Evolutionary conservation across 2,329 filamentous ascomycete species (phyloP).

Genomic region (Talaromyces sp.): DNA sequence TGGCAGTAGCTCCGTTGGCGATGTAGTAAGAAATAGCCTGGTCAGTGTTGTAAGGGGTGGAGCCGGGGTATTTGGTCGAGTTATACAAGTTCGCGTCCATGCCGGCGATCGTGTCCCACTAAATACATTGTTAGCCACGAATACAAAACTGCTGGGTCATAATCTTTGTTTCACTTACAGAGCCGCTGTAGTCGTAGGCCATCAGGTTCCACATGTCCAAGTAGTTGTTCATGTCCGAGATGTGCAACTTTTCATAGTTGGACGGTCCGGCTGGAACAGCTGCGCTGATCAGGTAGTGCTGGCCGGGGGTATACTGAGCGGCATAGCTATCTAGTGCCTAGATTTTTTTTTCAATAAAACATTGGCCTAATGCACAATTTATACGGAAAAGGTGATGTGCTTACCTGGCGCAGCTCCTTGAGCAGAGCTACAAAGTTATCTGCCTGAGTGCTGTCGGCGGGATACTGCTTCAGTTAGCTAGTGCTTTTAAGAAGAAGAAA

Average conservation of each 20-base stretch:
- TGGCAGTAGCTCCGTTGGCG: constrained; percentile 53
- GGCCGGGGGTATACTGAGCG: constrained; percentile 27
- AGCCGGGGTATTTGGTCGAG: constrained; percentile 49
- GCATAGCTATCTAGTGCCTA: constrained; percentile 47
- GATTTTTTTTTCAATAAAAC: constrained; percentile 9
- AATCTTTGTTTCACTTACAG: too few relatives aligned
- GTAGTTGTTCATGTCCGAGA: constrained; percentile 41
- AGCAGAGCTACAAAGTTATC: constrained; percentile 31
- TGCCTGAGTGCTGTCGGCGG: constrained; percentile 23
- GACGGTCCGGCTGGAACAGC: constrained; percentile 37
- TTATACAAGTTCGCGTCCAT: constrained; percentile 62
- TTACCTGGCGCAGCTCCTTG: constrained; percentile 22
- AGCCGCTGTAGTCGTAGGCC: constrained; percentile 67
- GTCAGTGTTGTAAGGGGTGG: constrained; percentile 73
- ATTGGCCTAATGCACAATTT: not conserved
- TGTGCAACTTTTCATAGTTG: constrained; percentile 39
- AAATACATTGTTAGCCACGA: not conserved
- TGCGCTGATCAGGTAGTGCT: constrained; percentile 42
- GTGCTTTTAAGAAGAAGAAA: constrained; percentile 22
- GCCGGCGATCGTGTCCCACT: constrained; percentile 9
- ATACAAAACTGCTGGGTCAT: too few relatives aligned
- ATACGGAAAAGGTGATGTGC: not conserved
- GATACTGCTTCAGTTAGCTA: constrained; percentile 26
- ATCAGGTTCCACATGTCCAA: constrained; percentile 57
- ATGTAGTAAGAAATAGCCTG: constrained; percentile 67